phyloP scores from a whole-genome alignment of 768 basidiomycete species.

The Leccinum sublutescens region DNA sequence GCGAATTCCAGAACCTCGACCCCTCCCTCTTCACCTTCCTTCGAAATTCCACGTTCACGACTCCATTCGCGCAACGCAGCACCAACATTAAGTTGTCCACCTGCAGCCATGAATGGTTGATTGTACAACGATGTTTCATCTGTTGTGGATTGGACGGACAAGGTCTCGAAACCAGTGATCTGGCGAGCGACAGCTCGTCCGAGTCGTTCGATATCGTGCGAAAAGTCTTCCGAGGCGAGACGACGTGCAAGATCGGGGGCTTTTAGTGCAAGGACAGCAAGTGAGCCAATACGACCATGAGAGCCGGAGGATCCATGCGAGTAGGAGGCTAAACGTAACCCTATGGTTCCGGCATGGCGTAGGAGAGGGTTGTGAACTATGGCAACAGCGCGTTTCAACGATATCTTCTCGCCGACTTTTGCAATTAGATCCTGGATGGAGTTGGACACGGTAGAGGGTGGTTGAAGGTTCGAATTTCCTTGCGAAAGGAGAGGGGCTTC shows the following conservation, averaged over 20 bases:
- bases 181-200: conserved; percentile 81
- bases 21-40: conserved; percentile 31
- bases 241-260: conserved; percentile 45
- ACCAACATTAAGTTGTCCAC: conserved; percentile 46
- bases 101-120: conserved; percentile 73
- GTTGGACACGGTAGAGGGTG: conserved; percentile 50
- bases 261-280: conserved; percentile 55
- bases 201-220: conserved; percentile 56
- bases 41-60: conserved; percentile 42
- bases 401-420: conserved; percentile 79
- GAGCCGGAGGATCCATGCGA: conserved; percentile 54
- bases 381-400: conserved; percentile 56
- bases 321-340: conserved; percentile 55
- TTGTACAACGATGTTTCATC: conserved; percentile 62
- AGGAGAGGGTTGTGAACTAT: conserved; percentile 39
- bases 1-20: conserved; percentile 49
- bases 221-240: conserved; percentile 48
- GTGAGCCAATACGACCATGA: conserved; percentile 59
- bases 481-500: conserved; percentile 68
- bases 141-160: conserved; percentile 39
- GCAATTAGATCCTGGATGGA: conserved; percentile 70
- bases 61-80: conserved; percentile 53
- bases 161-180: conserved; percentile 78
- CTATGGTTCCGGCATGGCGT: conserved; percentile 33
- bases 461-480: conserved; percentile 28